A percentile compares a stretch with the other conserved stretches of the same genome.
Evolutionary conservation across 495 filamentous ascomycete species (phyloP).

Genomic region (Ramalina intermedia): DNA sequence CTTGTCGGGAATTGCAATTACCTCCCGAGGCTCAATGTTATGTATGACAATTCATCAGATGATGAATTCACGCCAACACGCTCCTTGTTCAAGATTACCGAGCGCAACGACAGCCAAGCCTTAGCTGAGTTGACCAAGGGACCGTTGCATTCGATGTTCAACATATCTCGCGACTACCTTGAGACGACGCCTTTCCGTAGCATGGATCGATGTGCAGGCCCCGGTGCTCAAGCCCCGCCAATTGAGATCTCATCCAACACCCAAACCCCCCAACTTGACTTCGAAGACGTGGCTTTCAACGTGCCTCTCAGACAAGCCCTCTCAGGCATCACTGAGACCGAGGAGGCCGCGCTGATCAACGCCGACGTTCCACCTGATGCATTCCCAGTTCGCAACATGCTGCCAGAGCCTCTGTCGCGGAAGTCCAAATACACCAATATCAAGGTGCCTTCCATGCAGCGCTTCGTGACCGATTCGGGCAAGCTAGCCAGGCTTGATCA

Average conservation of each 20-base stretch:
- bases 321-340: conserved; percentile 43
- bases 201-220: conserved; percentile 67
- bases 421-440: conserved; percentile 80
- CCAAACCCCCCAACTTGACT: conserved; percentile 49
- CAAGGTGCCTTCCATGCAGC: conserved; percentile 90
- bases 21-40: conserved; percentile 38
- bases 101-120: conserved; percentile 50
- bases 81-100: conserved; percentile 64
- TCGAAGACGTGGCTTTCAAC: conserved; percentile 68
- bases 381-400: conserved; percentile 41
- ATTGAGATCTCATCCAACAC: conserved; percentile 65
- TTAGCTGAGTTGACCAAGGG: conserved; percentile 66
- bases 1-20: conserved; percentile 30
- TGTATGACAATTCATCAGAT: conserved; percentile 48
- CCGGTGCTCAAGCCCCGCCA: conserved; percentile 71
- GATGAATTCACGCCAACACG: conserved; percentile 44
- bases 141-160: conserved; percentile 59
- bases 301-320: conserved; percentile 55
- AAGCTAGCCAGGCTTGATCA: conserved; percentile 88
- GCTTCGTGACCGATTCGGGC: conserved; percentile 94
- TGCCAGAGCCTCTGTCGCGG: conserved; percentile 62
- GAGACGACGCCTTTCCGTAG: conserved; percentile 51
- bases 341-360: conserved; percentile 58
- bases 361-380: conserved; percentile 47
- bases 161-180: conserved; percentile 55